Conservation (phyloP, 2,329 filamentous ascomycete genomes). For the Botrytis galanthina region DNA sequence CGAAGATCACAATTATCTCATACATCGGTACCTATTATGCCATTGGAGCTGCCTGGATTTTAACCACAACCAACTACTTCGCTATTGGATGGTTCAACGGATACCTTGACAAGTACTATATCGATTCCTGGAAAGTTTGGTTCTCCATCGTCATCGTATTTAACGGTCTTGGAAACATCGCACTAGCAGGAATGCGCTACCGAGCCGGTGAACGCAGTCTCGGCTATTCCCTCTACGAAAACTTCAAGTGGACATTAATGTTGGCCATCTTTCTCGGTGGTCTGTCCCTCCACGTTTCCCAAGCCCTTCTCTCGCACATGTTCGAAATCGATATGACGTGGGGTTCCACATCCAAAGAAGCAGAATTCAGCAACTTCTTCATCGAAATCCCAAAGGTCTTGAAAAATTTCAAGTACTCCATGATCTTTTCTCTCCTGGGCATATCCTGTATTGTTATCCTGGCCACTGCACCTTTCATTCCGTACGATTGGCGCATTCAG, state of each 20-base stretch:
- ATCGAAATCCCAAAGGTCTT: slow-evolving; percentile 78
- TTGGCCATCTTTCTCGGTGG: slow-evolving; percentile 81
- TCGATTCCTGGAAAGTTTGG: slow-evolving; percentile 77
- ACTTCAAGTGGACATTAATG: slow-evolving; percentile 72
- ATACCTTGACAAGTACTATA: slow-evolving; percentile 76
- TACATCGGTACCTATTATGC: slow-evolving; percentile 82
- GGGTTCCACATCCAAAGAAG: slow-evolving; percentile 82
- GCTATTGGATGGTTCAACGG: slow-evolving; percentile 74
- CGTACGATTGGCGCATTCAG: slow-evolving; percentile 62
- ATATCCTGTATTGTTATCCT: slow-evolving; percentile 61
- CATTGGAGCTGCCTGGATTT: slow-evolving; percentile 71
- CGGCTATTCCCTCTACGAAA: slow-evolving; percentile 56
- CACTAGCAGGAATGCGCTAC: slow-evolving; percentile 71
- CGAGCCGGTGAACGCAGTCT: slow-evolving; percentile 63
- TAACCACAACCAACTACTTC: slow-evolving; percentile 74
- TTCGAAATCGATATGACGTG: slow-evolving; percentile 83
- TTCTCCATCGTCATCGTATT: slow-evolving; percentile 78
- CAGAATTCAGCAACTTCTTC: slow-evolving; percentile 79
- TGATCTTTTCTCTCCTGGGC: slow-evolving; percentile 46
- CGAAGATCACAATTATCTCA: slow-evolving; percentile 72
- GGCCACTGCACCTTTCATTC: slow-evolving; percentile 60
- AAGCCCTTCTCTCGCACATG: slow-evolving; percentile 78
- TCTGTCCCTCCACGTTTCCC: slow-evolving; percentile 74
- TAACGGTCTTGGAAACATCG: slow-evolving; percentile 70
- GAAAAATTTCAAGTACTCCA: slow-evolving; percentile 62